phyloP scores from a whole-genome alignment of 2,329 filamentous ascomycete species.

The Pochonia chlamydosporia region DNA sequence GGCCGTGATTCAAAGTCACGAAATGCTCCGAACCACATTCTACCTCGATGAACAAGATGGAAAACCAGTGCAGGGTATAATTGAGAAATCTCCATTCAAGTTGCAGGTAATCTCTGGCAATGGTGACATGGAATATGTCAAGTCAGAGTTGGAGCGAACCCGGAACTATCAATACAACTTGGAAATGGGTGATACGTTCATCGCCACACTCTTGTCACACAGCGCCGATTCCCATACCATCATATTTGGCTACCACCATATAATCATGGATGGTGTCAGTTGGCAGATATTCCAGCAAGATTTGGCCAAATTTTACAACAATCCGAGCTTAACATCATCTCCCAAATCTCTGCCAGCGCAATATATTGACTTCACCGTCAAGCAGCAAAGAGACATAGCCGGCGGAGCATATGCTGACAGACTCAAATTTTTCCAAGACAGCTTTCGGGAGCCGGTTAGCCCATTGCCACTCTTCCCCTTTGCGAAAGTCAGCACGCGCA shows the following conservation, averaged over 20 bases:
- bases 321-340: not conserved
- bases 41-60: constrained; percentile 12
- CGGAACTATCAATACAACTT: constrained; percentile 30
- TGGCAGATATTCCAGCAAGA: constrained; percentile 37
- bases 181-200: constrained; percentile 25
- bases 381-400: not conserved
- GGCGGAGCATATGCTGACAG: not conserved
- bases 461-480: constrained; percentile 14
- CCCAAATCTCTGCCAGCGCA: not conserved
- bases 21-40: constrained; percentile 16
- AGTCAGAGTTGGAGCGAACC: constrained; percentile 21
- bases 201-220: constrained; percentile 28
- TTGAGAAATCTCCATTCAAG: constrained; percentile 18
- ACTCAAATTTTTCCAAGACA: constrained; percentile 3
- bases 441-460: constrained; percentile 24
- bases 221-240: constrained; percentile 30
- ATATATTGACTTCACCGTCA: not conserved
- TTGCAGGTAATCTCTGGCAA: constrained; percentile 18
- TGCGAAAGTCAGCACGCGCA: constrained; percentile 8
- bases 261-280: constrained; percentile 44
- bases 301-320: constrained; percentile 22
- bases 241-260: constrained; percentile 42
- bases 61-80: constrained; percentile 17
- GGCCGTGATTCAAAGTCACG: constrained; percentile 14
- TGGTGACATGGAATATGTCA: constrained; percentile 17